Base-by-base conservation (phyloP, 495 filamentous ascomycete species). In the Tuber umbilicatum region DNA sequence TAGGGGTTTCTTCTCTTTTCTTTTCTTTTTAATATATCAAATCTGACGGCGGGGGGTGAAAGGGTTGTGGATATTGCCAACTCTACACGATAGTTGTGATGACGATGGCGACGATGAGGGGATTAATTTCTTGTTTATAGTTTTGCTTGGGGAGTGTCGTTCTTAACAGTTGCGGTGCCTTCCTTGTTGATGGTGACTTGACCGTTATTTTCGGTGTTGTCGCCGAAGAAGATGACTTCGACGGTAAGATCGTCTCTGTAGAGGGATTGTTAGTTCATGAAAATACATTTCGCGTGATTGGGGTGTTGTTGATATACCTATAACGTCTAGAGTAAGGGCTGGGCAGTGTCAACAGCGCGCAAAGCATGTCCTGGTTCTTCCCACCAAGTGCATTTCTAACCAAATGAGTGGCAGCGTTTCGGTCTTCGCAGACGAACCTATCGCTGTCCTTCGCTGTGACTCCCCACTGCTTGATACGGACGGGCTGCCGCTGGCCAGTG, bases 181-280 rank as follows among this genome's bases (percentile, higher is more conserved):
- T 97, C 95, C 78, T 89, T 84, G 84, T 97, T 98, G 45, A 94
- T 83, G 6, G 90, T 87, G 5, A 99, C 89, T 73, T 91, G 89
- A 35, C 93, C 92, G 10, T 85, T 90, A 75, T 86, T 89, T 74
- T 92, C 88, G n/a, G 84, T 79, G 37, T 90, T 89, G 67, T 97
- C 88, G 55, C 95, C 95, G 81, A 99, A 99, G 88, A 99, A 99
- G 82, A 99, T 96, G 64, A 99, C 95, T 84, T 99, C 94, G 39
- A 99, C 96, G 0, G 95, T 99, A 68, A 99, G 86, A 84, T 99
- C 95, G 82, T 99, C 95, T 73, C 92, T 93, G 77, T 68, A 14
- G 64, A 35, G 47, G 19, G 19, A 68, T 17, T 37, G 68, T 79
- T 72, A 77, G 73, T 42, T 17, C 6, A 38, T 35, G 60, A 42